phyloP scores from a whole-genome alignment of 2,329 filamentous ascomycete species.

The Beauveria medogensis region DNA sequence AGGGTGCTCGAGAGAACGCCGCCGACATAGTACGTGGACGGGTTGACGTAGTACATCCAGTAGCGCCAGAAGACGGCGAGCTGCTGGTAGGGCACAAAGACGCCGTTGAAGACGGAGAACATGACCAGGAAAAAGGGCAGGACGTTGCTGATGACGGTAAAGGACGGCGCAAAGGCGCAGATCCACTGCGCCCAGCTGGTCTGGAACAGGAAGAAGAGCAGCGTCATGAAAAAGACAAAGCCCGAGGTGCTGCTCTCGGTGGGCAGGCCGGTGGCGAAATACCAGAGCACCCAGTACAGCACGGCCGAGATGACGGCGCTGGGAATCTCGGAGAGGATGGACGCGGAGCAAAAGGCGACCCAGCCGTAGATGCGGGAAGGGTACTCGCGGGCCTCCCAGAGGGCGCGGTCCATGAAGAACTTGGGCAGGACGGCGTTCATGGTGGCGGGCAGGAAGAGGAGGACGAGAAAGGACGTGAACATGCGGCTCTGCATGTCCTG shows the following conservation, averaged over 20 bases:
- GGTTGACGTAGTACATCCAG: constrained; percentile 62
- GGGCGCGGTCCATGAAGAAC: constrained; percentile 63
- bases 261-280: constrained; percentile 65
- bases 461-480: constrained; percentile 62
- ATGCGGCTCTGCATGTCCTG: constrained; percentile 69
- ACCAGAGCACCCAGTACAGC: constrained; percentile 69
- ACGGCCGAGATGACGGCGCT: constrained; percentile 55
- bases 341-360: constrained; percentile 67
- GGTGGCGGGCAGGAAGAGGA: constrained; percentile 60
- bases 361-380: constrained; percentile 71
- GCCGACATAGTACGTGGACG: constrained; percentile 63
- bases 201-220: constrained; percentile 72
- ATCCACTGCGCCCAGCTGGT: constrained; percentile 78
- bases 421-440: constrained; percentile 70
- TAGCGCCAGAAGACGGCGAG: constrained; percentile 66
- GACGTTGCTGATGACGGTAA: constrained; percentile 69
- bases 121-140: constrained; percentile 78
- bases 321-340: constrained; percentile 66
- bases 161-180: constrained; percentile 69
- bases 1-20: constrained; percentile 60
- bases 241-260: constrained; percentile 56
- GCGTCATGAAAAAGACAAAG: constrained; percentile 70
- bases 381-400: constrained; percentile 68
- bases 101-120: constrained; percentile 68
- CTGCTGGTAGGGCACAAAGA: constrained; percentile 58